phyloP scores from a whole-genome alignment of 257 asterid genomes.

The Misopates orontium region DNA sequence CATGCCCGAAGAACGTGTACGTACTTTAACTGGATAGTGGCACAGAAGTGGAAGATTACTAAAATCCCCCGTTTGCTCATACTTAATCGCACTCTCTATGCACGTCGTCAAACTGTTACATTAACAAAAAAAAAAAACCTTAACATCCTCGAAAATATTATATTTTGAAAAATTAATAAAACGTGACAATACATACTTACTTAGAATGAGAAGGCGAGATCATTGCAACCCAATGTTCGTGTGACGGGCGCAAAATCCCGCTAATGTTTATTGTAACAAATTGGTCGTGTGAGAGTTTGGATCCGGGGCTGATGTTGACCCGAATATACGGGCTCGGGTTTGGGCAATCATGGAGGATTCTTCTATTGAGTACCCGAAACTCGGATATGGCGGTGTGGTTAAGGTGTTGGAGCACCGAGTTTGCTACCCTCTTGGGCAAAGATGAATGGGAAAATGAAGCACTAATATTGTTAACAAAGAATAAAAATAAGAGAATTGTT shows the following conservation, averaged over 20 bases:
- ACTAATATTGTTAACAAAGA: background rate
- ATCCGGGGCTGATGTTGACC: slow-evolving; percentile 32
- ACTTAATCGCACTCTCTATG: slow-evolving; percentile 34
- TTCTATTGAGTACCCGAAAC: slow-evolving; percentile 62
- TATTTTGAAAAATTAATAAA: no score
- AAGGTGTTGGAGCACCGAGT: slow-evolving; percentile 32
- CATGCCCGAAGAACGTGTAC: background rate
- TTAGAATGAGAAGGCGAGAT: slow-evolving; percentile 68
- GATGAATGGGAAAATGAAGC: background rate
- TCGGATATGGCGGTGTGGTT: slow-evolving; percentile 69
- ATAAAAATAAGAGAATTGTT: background rate
- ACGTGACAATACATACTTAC: no score
- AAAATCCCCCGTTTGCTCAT: slow-evolving; percentile 72
- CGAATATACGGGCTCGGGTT: slow-evolving; percentile 52
- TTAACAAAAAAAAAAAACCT: background rate
- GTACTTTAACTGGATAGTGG: slow-evolving; percentile 88
- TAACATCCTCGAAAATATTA: background rate
- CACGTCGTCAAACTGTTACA: slow-evolving; percentile 50
- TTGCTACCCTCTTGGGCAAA: slow-evolving; percentile 30
- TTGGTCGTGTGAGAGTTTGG: slow-evolving; percentile 51
- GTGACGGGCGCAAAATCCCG: slow-evolving; percentile 55
- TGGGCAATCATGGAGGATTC: slow-evolving; percentile 36
- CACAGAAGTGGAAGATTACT: slow-evolving; percentile 79
- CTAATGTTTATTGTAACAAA: slow-evolving; percentile 48
- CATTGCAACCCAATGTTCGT: slow-evolving; percentile 74